A percentile compares a stretch with the other conserved stretches of the same genome.
Evolutionary conservation across 306 rosid species (phyloP).

Genomic region (Hippophae gyantsensis): DNA sequence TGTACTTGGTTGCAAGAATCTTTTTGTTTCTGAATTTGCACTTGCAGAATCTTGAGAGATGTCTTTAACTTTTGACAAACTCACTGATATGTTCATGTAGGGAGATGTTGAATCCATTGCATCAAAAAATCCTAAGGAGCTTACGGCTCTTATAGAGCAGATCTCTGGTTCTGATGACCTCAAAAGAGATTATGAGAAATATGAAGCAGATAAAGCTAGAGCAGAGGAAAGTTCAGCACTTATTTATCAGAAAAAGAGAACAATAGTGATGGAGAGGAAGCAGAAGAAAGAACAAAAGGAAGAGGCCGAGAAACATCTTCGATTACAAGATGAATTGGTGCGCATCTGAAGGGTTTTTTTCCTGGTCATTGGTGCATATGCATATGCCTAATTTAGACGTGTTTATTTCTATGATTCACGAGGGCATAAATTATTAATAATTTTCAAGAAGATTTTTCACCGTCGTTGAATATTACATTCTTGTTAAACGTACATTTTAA

Average conservation of each 20-base stretch:
- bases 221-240: constrained; percentile 95
- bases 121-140: constrained; percentile 89
- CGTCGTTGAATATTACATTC: not conserved
- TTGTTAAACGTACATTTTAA: not conserved
- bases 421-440: not conserved
- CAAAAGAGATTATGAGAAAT: constrained; percentile 78
- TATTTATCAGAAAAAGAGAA: constrained; percentile 77
- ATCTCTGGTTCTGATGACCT: constrained; percentile 91
- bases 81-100: constrained; percentile 28
- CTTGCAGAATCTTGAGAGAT: no score
- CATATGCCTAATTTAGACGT: no score
- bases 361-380: not conserved
- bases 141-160: constrained; percentile 84
- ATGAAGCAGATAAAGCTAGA: constrained; percentile 64
- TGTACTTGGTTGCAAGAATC: no score
- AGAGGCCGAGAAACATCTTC: constrained; percentile 88
- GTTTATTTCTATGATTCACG: no score
- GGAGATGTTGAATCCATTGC: constrained; percentile 99
- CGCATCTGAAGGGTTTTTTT: constrained; percentile 8
- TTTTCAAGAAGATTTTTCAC: not conserved
- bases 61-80: not conserved
- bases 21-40: no score
- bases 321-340: constrained; percentile 75
- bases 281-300: constrained; percentile 98
- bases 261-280: constrained; percentile 82